Base-by-base conservation (phyloP, 1,284 basidiomycete species). In the Volvariella volvacea region DNA sequence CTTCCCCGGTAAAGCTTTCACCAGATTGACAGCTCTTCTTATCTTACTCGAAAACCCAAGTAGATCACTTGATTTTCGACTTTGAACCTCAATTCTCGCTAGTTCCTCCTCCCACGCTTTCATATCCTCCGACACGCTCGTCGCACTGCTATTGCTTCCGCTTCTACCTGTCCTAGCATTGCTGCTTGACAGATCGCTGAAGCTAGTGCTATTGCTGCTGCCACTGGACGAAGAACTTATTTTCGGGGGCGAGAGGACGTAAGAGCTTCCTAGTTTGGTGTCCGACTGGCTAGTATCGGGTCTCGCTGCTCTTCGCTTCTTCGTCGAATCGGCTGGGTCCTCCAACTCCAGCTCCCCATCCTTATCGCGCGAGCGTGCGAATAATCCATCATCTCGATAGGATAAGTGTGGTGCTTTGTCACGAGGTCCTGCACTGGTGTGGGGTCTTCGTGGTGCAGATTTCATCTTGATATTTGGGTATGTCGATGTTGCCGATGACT, bases 61-160 rank as follows among this genome's bases (percentile, higher is more conserved):
- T 66, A 83, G 69, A 56, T 76, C 73, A 46, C 78, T 85, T 46
- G 72, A 77, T 52, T 74, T 68, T 46, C 77, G 71, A 54, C 80
- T 83, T 55, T 66, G 67, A 52, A 67, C 63, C 63, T 88, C 85
- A 53, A 88, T 86, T 49, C 75, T 71, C 50, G 71, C 76, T 39
- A 88, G 70, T 66, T 88, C 84, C 56, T 78, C 76, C 61, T 88
- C 86, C 86, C 86, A 88, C 49, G 80, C 85, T 47, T 71, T 67
- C 52, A 83, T 70, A 20, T 66, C 65, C 19, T 62, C 62, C 19
- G 53, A 54, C 46, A 56, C 60, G 31, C 61, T 46, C 8, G n/a
- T 7, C 34, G 34, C 15, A 15, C 34, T 41, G 32, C 50, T 51
- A 22, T 43, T 47, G 39, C 52, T 54, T 31, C 42, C 47, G 47